A percentile compares a stretch with the other conserved stretches of the same genome.
These are phyloP conservation scores for Tetragonia tetragonoides DNA, from an alignment of 148 eudicot species.

Conservation along the genomic window DNA sequence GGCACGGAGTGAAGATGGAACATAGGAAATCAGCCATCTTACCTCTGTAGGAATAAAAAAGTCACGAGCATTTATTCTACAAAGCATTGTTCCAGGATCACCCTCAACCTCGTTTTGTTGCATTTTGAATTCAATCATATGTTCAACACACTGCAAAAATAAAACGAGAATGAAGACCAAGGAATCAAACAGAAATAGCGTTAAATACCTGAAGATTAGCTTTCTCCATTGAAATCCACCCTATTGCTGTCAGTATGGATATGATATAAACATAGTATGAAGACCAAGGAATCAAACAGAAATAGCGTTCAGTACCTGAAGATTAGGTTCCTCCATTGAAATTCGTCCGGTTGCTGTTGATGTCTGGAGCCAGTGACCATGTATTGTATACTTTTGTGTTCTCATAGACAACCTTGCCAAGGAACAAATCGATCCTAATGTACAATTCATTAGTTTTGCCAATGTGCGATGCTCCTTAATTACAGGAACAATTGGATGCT, in stretches of 20 bases:
- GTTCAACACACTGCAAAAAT: constrained; percentile 79
- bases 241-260: too few species aligned
- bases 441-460: constrained; percentile 82
- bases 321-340: constrained; percentile 98
- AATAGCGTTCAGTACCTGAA: constrained; percentile 55
- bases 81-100: constrained; percentile 35
- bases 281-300: background rate
- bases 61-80: constrained; percentile 78
- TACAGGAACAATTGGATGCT: constrained; percentile 90
- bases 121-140: constrained; percentile 74
- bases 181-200: background rate
- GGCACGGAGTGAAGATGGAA: background rate
- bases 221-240: too few species aligned
- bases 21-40: constrained; percentile 14
- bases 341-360: constrained; percentile 97
- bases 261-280: background rate
- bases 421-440: constrained; percentile 88
- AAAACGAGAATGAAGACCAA: background rate
- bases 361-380: constrained; percentile 99
- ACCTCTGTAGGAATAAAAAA: constrained; percentile 91
- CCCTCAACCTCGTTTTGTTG: constrained; percentile 33
- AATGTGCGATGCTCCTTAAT: constrained; percentile 95
- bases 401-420: constrained; percentile 75
- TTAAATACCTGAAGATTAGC: constrained; percentile 25
- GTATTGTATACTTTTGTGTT: constrained; percentile 76